Conservation (phyloP, 2,329 filamentous ascomycete genomes). For the Bisporella sp. region DNA sequence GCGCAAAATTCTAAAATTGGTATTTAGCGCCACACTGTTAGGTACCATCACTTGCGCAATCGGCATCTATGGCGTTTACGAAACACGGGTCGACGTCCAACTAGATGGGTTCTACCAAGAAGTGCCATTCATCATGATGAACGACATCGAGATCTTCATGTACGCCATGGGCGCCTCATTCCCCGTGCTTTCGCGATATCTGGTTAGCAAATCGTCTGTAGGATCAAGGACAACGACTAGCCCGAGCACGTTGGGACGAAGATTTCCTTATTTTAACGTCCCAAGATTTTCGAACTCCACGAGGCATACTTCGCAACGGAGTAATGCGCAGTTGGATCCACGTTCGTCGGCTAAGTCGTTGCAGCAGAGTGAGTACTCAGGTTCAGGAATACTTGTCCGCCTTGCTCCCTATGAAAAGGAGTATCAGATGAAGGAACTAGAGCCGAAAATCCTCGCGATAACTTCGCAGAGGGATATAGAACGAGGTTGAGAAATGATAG, state of each 20-base stretch:
- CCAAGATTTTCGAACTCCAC: neutral
- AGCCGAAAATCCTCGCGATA: no score
- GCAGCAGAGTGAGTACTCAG: no score
- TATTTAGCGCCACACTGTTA: conserved; percentile 23
- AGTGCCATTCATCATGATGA: conserved; percentile 22
- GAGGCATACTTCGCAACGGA: neutral
- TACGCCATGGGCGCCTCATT: conserved; percentile 25
- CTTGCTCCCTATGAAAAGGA: no score
- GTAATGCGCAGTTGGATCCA: neutral
- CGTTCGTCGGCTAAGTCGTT: no score
- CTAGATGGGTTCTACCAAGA: conserved; percentile 20
- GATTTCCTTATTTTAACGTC: no score
- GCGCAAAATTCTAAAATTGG: conserved; percentile 20
- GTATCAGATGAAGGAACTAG: no score
- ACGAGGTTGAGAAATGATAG: no score
- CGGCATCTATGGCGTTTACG: conserved; percentile 18
- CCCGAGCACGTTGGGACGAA: no score
- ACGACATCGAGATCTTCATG: conserved; percentile 25
- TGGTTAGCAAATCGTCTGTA: no score
- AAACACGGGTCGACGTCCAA: conserved; percentile 9
- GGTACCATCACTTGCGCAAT: conserved; percentile 19
- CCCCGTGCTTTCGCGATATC: conserved; percentile 4
- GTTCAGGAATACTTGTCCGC: no score
- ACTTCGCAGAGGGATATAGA: no score
- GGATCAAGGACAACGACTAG: no score